These are phyloP conservation scores for Candolleomyces eurysporus DNA, from an alignment of 768 basidiomycete genomes.

Conservation along the genomic window DNA sequence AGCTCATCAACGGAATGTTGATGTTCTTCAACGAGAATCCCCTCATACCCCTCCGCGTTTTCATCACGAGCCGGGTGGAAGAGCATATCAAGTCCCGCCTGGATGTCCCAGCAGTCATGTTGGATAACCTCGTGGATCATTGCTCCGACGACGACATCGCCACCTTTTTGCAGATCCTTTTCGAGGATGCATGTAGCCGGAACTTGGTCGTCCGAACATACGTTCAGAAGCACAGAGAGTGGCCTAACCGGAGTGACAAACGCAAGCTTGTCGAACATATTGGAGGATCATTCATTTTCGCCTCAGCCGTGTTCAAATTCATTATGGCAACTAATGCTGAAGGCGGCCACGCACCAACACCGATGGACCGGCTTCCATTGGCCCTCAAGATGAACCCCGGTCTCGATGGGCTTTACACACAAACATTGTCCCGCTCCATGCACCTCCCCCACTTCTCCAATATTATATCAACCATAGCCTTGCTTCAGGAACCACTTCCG, in stretches of 20 bases:
- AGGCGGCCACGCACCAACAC: no score
- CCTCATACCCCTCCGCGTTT: background rate
- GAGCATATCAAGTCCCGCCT: background rate
- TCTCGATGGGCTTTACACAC: no score
- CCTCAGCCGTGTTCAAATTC: background rate
- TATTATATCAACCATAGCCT: background rate
- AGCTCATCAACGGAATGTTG: background rate
- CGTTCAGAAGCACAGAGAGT: background rate
- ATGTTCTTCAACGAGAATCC: background rate
- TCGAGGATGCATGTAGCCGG: background rate
- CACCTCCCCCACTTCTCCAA: background rate
- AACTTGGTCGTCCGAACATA: background rate
- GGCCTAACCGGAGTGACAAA: background rate
- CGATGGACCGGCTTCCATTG: no score
- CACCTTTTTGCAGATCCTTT: background rate
- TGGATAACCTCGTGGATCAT: background rate
- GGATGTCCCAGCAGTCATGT: background rate
- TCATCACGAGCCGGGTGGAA: background rate
- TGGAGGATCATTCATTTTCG: background rate
- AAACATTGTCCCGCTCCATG: background rate
- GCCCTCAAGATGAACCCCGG: no score
- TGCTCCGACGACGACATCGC: background rate
- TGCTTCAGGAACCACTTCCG: background rate
- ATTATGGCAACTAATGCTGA: background rate
- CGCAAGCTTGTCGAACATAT: background rate